These are phyloP conservation scores for Rutstroemia sydowiana DNA, from an alignment of 2,329 filamentous ascomycete species.

Conservation along the genomic window DNA sequence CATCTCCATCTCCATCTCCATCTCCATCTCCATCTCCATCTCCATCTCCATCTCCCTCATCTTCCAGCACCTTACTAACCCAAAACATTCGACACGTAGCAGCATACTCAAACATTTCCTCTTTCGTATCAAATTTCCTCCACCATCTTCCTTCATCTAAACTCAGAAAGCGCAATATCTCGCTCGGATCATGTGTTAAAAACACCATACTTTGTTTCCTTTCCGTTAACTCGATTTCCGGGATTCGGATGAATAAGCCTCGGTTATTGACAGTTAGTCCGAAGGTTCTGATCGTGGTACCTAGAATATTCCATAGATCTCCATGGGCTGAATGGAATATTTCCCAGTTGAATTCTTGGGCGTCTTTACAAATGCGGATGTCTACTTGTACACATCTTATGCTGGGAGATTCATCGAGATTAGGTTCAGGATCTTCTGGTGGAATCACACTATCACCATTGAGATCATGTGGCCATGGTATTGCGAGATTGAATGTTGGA, in stretches of 20 bases:
- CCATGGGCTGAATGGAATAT: slow-evolving; percentile 64
- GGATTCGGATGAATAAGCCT: slow-evolving; percentile 58
- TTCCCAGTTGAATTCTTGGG: slow-evolving; percentile 48
- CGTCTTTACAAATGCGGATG: slow-evolving; percentile 44
- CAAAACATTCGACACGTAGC: slow-evolving; percentile 52
- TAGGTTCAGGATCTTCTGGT: neutral
- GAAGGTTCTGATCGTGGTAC: slow-evolving; percentile 53
- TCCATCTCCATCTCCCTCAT: slow-evolving; percentile 11
- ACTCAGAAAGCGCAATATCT: slow-evolving; percentile 56
- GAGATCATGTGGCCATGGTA: slow-evolving; percentile 43
- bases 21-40: no score
- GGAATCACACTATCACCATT: neutral
- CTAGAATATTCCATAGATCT: slow-evolving; percentile 62
- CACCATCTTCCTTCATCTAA: slow-evolving; percentile 45
- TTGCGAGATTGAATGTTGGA: slow-evolving; percentile 42
- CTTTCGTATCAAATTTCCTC: slow-evolving; percentile 44
- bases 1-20: no score
- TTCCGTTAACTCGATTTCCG: slow-evolving; percentile 57
- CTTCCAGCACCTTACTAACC: slow-evolving; percentile 31
- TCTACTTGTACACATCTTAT: slow-evolving; percentile 62
- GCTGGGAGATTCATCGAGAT: slow-evolving; percentile 6
- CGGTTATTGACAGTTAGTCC: slow-evolving; percentile 59
- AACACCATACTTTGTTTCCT: slow-evolving; percentile 48
- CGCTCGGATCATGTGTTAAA: slow-evolving; percentile 48
- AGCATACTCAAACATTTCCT: slow-evolving; percentile 57